These are phyloP conservation scores for Corymbia calophylla DNA, from an alignment of 441 rosid species.

Conservation along the genomic window DNA sequence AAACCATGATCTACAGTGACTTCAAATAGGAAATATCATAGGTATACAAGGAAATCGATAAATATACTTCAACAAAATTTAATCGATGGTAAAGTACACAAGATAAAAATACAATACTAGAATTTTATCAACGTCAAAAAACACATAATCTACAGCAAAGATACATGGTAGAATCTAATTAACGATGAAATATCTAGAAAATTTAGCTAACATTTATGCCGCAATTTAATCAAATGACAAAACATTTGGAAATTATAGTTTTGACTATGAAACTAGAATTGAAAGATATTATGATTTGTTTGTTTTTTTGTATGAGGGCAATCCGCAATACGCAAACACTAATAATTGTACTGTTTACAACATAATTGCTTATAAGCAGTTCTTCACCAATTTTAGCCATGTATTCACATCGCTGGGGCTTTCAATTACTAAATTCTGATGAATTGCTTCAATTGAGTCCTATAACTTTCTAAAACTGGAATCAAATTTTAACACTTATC, in stretches of 20 bases:
- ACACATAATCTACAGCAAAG: neutral
- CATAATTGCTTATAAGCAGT: neutral
- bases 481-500: neutral
- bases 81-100: neutral
- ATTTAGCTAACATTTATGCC: neutral
- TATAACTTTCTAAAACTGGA: neutral
- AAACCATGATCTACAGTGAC: no score
- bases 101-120: neutral
- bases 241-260: no score
- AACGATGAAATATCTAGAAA: neutral
- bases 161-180: neutral
- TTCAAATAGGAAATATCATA: no score
- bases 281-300: neutral
- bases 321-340: neutral
- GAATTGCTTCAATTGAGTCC: neutral
- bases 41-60: neutral
- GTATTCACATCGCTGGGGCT: neutral
- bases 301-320: no score
- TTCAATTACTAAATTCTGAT: neutral
- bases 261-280: neutral
- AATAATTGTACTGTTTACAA: neutral
- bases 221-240: neutral
- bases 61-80: neutral
- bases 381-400: neutral
- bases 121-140: neutral